Conservation (phyloP, 306 rosid genomes). For the Bauhinia variegata region DNA sequence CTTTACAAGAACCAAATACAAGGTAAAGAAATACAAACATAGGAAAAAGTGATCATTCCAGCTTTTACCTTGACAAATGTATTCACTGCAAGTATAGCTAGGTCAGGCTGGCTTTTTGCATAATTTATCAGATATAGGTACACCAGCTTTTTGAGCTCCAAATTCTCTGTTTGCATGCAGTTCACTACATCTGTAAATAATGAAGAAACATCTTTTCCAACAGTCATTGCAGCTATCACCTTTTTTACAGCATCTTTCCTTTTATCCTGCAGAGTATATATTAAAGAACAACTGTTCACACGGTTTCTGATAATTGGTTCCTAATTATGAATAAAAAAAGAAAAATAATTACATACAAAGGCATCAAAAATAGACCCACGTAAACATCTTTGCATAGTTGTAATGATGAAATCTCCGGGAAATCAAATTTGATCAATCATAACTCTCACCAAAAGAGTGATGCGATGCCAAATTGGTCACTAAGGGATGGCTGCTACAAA, state of each 20-base stretch:
- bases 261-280: slow-evolving; percentile 68
- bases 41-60: slow-evolving; percentile 22
- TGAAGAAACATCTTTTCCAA: slow-evolving; percentile 97
- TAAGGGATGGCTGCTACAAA: background rate
- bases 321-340: background rate
- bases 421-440: slow-evolving; percentile 18
- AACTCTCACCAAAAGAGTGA: slow-evolving; percentile 2
- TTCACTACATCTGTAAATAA: slow-evolving; percentile 96
- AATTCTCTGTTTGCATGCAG: slow-evolving; percentile 98
- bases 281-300: slow-evolving; percentile 25
- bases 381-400: background rate
- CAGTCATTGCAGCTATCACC: slow-evolving; percentile 99
- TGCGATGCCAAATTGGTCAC: background rate
- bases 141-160: slow-evolving; percentile 96
- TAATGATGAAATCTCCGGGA: slow-evolving; percentile 3
- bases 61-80: slow-evolving; percentile 92
- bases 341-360: background rate
- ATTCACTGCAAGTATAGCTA: slow-evolving; percentile 96
- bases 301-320: slow-evolving; percentile 12
- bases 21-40: slow-evolving; percentile 15
- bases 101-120: slow-evolving; percentile 99
- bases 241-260: slow-evolving; percentile 99
- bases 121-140: slow-evolving; percentile 94
- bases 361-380: slow-evolving; percentile 14
- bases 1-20: background rate